Base-by-base conservation (phyloP, 106 monocot species). In the Dendrobium officinale region DNA sequence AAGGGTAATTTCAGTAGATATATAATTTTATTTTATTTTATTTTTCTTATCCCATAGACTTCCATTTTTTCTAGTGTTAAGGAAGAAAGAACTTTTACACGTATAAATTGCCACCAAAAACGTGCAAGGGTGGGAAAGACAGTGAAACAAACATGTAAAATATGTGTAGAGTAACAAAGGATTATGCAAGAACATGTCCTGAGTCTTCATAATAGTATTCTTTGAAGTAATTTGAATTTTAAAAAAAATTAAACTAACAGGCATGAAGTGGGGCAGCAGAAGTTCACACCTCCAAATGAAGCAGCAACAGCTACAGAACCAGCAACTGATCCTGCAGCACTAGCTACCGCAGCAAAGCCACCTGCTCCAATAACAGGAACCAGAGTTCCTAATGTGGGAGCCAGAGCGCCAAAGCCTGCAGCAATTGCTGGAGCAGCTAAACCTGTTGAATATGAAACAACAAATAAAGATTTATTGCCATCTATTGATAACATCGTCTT, bases 381-480 rank as follows among this genome's bases (percentile, higher is more conserved):
- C 67, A 98, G 73, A 42, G 94, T 87, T 43, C 94, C 94, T 82
- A 98, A 83, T 42, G 97, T 98, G 44, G 97, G 97, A 81, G 92
- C 94, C 19, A 98, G 79, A 76, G 97, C 97, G 81, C 94, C 80
- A 82, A 98, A 94, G 26, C 97, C 97, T 45, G 97, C 94, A 89
- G 97, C 97, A 83, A 98, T 98, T 81, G 97, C 97, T 82, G 97
- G 97, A 78, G 97, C 97, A 85, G 97, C 97, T 75, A 98, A 86
- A 44, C 97, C 97, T 98, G 91, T 82, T 55, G 47, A 79, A 77
- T 16, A 48, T 54, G 42, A 80, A 76, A 42, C 27, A 66, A 16
- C 9, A 66, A 79, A 58, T 68, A 48, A 72, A 40, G 64, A 43
- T 49, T 49, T 76, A 22, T 29, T 22, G 18, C 37, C 55, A 55